Conservation (phyloP, 768 basidiomycete species). For the Galerina sulciceps region DNA sequence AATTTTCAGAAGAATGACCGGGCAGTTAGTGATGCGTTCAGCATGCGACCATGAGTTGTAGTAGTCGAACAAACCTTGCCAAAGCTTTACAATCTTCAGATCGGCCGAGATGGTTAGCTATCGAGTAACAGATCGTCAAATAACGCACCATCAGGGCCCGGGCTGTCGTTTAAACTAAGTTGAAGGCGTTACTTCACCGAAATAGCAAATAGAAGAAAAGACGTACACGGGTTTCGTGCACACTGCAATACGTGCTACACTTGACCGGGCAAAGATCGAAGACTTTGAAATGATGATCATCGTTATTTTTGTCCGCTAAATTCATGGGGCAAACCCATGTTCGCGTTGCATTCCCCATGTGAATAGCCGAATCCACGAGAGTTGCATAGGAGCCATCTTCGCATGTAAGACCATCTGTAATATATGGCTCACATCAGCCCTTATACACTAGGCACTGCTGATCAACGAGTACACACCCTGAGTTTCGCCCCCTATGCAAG, state of each 20-base stretch:
- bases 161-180: background rate
- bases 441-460: background rate
- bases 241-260: constrained; percentile 16
- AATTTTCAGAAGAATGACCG: background rate
- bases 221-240: constrained; percentile 11
- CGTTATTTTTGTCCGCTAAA: background rate
- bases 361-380: background rate
- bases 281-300: background rate
- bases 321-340: constrained; percentile 3
- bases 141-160: constrained; percentile 1
- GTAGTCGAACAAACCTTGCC: background rate
- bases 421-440: background rate
- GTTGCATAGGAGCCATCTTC: background rate
- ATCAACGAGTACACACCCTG: background rate
- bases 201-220: background rate
- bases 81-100: constrained; percentile 9
- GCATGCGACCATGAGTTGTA: background rate
- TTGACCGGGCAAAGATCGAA: constrained; percentile 13
- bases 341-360: constrained; percentile 12
- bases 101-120: background rate
- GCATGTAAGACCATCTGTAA: background rate
- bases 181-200: background rate
- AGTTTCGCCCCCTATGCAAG: background rate
- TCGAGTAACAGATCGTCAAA: background rate
- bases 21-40: background rate